phyloP scores from a whole-genome alignment of 139 green algal species.

The Chlamydomonas schloesseri region DNA sequence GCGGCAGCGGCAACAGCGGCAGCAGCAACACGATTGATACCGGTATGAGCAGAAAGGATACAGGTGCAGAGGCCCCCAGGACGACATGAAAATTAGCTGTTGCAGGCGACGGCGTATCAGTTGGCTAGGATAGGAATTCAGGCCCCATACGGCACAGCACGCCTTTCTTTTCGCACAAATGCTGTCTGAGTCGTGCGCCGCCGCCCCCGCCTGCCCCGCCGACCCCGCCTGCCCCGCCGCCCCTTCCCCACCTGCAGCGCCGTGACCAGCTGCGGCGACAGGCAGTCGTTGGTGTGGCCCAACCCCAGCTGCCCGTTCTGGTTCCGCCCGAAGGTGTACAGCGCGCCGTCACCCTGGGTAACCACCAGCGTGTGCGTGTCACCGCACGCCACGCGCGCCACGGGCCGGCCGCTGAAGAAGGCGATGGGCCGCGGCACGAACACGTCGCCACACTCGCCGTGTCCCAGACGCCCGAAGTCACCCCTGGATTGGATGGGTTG shows the following conservation, averaged over 20 bases:
- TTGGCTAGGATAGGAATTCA: too few species aligned
- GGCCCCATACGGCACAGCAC: too few species aligned
- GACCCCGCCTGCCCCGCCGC: neutral
- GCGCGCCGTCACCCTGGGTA: constrained; percentile 60
- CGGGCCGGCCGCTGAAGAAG: constrained; percentile 60
- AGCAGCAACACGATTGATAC: too few species aligned
- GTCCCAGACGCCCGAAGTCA: constrained; percentile 91
- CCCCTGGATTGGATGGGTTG: constrained; percentile 74
- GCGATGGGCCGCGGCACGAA: constrained; percentile 83
- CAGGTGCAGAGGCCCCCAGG: too few species aligned
- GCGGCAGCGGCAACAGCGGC: too few species aligned
- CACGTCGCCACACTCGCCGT: constrained; percentile 80
- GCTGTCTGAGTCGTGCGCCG: too few species aligned
- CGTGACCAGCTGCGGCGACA: constrained; percentile 68
- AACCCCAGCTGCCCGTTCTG: constrained; percentile 92
- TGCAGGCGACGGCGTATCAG: too few species aligned
- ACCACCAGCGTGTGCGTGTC: constrained; percentile 90
- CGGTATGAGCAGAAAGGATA: too few species aligned
- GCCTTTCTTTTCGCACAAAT: too few species aligned
- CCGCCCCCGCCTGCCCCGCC: neutral
- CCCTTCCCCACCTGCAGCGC: constrained; percentile 70
- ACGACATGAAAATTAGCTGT: too few species aligned
- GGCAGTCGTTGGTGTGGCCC: constrained; percentile 72
- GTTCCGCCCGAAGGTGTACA: constrained; percentile 83
- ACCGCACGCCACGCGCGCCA: constrained; percentile 81